These are phyloP conservation scores for Plasmopara muralis DNA, from an alignment of 352 stramenopile genomes.

Conservation along the genomic window DNA sequence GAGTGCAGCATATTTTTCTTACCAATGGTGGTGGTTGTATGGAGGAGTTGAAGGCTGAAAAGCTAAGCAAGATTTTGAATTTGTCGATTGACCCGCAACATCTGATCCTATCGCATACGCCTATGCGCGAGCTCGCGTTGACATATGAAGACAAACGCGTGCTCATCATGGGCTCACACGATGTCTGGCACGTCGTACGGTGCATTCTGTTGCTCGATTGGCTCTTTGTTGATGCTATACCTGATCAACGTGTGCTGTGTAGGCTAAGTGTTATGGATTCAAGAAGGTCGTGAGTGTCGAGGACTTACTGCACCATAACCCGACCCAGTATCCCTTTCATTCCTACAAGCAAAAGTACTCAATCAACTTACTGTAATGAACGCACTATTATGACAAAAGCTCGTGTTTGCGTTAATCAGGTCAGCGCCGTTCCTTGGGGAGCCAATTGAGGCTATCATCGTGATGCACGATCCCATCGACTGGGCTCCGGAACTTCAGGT, in stretches of 20 bases:
- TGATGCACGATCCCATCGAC: conserved; percentile 88
- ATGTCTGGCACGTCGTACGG: conserved; percentile 72
- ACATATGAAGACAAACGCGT: conserved; percentile 71
- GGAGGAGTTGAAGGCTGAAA: conserved; percentile 78
- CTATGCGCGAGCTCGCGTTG: conserved; percentile 73
- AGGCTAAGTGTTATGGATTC: conserved; percentile 74
- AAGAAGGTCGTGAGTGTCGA: conserved; percentile 71
- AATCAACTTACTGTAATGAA: background rate
- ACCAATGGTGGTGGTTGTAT: conserved; percentile 87
- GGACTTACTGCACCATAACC: conserved; percentile 62
- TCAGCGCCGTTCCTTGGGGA: conserved; percentile 50
- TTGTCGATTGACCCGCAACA: conserved; percentile 60
- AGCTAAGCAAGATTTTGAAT: conserved; percentile 54
- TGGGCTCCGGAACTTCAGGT: conserved; percentile 87
- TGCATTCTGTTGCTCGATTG: background rate
- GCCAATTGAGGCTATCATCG: conserved; percentile 77
- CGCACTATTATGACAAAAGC: background rate
- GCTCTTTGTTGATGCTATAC: background rate
- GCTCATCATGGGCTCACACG: conserved; percentile 80
- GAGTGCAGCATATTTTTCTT: conserved; percentile 85
- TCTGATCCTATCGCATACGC: conserved; percentile 85
- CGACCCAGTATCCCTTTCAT: conserved; percentile 77
- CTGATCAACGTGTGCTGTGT: conserved; percentile 1
- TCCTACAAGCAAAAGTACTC: conserved; percentile 57
- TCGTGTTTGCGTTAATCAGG: conserved; percentile 17